Conservation (phyloP, 2,329 filamentous ascomycete genomes). For the Emmonsiellopsis sp. region DNA sequence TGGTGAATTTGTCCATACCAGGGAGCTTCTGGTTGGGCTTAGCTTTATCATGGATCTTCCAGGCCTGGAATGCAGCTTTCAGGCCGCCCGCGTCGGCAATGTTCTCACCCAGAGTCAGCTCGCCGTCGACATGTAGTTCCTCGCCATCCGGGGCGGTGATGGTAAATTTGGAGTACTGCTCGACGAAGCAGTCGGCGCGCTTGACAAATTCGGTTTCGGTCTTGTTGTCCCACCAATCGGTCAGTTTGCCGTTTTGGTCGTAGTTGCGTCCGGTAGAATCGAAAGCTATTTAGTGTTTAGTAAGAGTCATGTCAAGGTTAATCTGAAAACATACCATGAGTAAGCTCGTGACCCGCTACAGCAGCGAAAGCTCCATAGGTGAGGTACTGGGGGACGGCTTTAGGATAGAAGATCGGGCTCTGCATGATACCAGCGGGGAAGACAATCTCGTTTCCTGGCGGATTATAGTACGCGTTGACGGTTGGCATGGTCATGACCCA, state of each 20-base stretch:
- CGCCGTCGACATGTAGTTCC: constrained; percentile 53
- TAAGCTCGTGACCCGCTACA: constrained; percentile 60
- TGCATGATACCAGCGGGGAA: constrained; percentile 65
- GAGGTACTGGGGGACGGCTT: constrained; percentile 53
- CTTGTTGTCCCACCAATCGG: constrained; percentile 56
- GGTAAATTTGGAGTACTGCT: constrained; percentile 57
- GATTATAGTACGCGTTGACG: constrained; percentile 60
- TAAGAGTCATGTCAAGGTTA: background rate
- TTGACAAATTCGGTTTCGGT: constrained; percentile 52
- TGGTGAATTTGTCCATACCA: constrained; percentile 52
- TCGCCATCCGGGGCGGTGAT: constrained; percentile 49
- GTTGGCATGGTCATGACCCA: constrained; percentile 55
- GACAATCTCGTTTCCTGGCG: constrained; percentile 57
- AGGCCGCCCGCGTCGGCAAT: constrained; percentile 63
- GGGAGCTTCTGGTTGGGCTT: constrained; percentile 49
- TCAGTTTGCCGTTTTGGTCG: constrained; percentile 56
- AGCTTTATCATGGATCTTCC: constrained; percentile 49
- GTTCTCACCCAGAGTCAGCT: constrained; percentile 58
- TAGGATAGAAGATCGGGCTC: constrained; percentile 54
- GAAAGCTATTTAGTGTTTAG: constrained; percentile 40
- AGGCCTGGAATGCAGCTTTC: constrained; percentile 54
- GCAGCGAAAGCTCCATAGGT: constrained; percentile 62
- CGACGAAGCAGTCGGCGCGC: constrained; percentile 55
- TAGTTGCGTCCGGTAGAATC: constrained; percentile 58
- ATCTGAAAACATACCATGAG: constrained; percentile 39